phyloP scores from a whole-genome alignment of 2,329 filamentous ascomycete species.

The Stachybotrys chlorohalonatus region DNA sequence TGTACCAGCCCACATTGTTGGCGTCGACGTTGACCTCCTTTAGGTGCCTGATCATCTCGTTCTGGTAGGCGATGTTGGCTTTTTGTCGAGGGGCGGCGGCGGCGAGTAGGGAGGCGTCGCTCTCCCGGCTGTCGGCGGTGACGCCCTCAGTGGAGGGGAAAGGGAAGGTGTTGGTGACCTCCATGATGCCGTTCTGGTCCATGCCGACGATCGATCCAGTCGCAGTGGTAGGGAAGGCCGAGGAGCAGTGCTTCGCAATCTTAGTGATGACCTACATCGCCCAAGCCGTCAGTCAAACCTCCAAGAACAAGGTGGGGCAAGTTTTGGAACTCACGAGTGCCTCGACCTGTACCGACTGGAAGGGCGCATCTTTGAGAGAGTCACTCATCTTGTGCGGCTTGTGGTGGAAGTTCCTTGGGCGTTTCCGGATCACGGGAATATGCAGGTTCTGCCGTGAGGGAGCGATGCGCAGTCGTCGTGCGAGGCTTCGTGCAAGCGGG shows the following conservation, averaged over 20 bases:
- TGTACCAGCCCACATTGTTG: conserved; percentile 98
- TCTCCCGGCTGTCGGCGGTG: conserved; percentile 63
- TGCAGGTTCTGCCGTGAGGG: conserved; percentile 14
- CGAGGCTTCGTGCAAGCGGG: conserved; percentile 21
- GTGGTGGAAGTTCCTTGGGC: conserved; percentile 8
- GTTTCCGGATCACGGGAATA: conserved; percentile 7
- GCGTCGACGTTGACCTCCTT: conserved; percentile 98
- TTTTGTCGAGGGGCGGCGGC: conserved; percentile 88
- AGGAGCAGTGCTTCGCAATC: conserved; percentile 91
- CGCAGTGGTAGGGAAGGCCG: conserved; percentile 77
- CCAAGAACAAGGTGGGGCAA: conserved; percentile 14
- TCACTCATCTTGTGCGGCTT: conserved; percentile 44
- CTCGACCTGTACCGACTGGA: conserved; percentile 88
- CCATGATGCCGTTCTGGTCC: conserved; percentile 71
- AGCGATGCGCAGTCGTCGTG: conserved; percentile 16
- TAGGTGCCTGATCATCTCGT: conserved; percentile 93
- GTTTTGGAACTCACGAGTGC: conserved; percentile 63
- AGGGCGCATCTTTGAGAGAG: conserved; percentile 54
- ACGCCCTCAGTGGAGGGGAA: conserved; percentile 77
- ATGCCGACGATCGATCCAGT: conserved; percentile 90
- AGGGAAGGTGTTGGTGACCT: conserved; percentile 91
- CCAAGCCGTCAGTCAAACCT: conserved; percentile 12
- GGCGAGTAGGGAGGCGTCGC: conserved; percentile 64
- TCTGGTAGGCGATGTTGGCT: conserved; percentile 79
- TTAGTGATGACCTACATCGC: conserved; percentile 77